Base-by-base conservation (phyloP, 208 protist species). In the Leishmania amazonensis region DNA sequence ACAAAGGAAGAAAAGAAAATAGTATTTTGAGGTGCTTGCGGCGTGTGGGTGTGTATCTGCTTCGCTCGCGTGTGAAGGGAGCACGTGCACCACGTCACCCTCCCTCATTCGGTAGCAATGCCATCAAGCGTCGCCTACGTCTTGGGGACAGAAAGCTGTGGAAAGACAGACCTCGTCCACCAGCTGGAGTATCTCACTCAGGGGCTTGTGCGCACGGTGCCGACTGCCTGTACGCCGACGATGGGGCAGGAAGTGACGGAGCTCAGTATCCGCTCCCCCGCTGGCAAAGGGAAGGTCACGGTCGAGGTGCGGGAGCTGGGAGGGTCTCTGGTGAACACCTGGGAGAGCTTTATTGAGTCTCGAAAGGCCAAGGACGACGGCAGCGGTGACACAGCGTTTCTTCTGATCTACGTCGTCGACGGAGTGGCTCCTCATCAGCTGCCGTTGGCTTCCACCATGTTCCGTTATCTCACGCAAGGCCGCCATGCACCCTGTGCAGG, bases 331-430 rank as follows among this genome's bases (percentile, higher is more conserved):
- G 78, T 83, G 70, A 75, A 87, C 49, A 67, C 85, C 54, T 96
- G 94, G 92, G 91, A 94, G 77, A 91, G 84, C 35, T 95, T 96
- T 78, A 91, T 96, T 68, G 60, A 79, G 6, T 78, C 79, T 7
- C 84, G 83, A 45, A 77, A 89, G 71, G 62, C 77, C n/a, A 80
- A 76, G 31, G 83, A 90, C 31, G 67, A 53, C 28, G 65, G 74
- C 6, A 45, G 31, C n/a, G 45, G 51, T 64, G 31, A 42, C n/a
- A 64, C 54, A 74, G 70, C 77, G 58, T 89, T 68, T 65, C 80
- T 81, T 28, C 79, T 97, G 28, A 68, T 97, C 11, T 97, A 90
- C 80, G 88, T 96, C 4, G 86, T 97, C 19, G 92, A 96, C 68
- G 91, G 88, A 15, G 76, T 88, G 19, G 82, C 88, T 0, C 85